Base-by-base conservation (phyloP, 306 rosid genomes). In the Oxytropis ochrocephala region DNA sequence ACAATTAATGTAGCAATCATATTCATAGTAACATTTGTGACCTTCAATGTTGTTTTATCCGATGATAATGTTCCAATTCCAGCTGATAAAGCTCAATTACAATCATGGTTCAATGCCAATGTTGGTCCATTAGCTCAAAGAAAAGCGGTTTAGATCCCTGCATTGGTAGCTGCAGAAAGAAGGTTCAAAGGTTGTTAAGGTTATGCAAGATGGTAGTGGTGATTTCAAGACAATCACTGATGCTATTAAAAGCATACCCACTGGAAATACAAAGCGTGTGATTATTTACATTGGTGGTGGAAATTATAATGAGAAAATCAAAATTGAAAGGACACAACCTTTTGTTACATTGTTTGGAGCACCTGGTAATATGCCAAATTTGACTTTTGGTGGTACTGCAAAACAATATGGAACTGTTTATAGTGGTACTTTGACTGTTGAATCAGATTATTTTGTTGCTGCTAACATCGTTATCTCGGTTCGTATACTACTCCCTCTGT, bases 191-290 rank as follows among this genome's bases (percentile, higher is more conserved):
- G 69, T 85, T 14, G 27, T 89, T 0, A 86, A 58, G 64, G 96
- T 91, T 0, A 75, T 17, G 69, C 9, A 68, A 18, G 72, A 78
- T 46, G 93, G 96, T 0, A 75, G 77, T 0, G 96, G 91, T 5
- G 27, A 89, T 2, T 91, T 76, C 65, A 82, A 67, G 63, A 88
- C 80, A 8, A 24, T 91, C 8, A 54, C 19, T 0, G 96, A 78
- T 0, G 96, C 97, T 19, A 5, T 88, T 17, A 67, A 79, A 0
- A 83, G 86, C 64, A 71, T 91, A 38, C 93, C 91, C 3, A 12
- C 0, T 0, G 83, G 70, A 0, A 91, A 91, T 60, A 70, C 75
- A 0, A 72, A 65, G 4, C 83, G 96, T 11, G 85, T 85, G 39
- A 73, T 86, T 48, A 8, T 91, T 11, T 61, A 73, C 35, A 85